phyloP scores from a whole-genome alignment of 306 rosid genomes.

The Casuarina equisetifolia region DNA sequence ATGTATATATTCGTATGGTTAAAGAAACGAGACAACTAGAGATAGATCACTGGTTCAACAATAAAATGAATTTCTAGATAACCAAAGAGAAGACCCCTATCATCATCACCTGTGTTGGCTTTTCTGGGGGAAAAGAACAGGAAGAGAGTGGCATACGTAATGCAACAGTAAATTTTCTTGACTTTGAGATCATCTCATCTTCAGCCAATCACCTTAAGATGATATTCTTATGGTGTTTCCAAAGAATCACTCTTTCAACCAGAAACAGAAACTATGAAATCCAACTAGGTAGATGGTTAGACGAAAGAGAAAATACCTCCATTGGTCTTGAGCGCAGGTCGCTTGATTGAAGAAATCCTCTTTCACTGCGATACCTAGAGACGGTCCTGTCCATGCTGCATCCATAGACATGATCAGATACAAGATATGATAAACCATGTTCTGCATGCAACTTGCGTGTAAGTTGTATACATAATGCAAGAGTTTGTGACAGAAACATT shows the following conservation, averaged over 20 bases:
- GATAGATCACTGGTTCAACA: no score
- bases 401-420: not conserved
- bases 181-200: not conserved
- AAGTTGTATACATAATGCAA: no score
- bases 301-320: slow-evolving; percentile 15
- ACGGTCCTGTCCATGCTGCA: slow-evolving; percentile 53
- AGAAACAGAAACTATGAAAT: not conserved
- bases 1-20: not conserved
- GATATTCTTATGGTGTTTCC: not conserved
- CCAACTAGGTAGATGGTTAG: not conserved
- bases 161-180: not conserved
- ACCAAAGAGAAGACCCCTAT: not conserved
- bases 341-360: slow-evolving; percentile 33
- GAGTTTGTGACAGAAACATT: no score
- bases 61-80: no score
- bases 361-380: slow-evolving; percentile 37
- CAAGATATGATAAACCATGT: no score
- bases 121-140: no score
- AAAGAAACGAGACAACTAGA: no score
- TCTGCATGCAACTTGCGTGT: not conserved
- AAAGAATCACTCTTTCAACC: not conserved
- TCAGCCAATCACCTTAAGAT: not conserved
- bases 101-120: not conserved
- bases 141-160: no score
- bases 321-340: slow-evolving; percentile 23